phyloP scores from a whole-genome alignment of 176 grass and related monocot species.

The Olyra latifolia region DNA sequence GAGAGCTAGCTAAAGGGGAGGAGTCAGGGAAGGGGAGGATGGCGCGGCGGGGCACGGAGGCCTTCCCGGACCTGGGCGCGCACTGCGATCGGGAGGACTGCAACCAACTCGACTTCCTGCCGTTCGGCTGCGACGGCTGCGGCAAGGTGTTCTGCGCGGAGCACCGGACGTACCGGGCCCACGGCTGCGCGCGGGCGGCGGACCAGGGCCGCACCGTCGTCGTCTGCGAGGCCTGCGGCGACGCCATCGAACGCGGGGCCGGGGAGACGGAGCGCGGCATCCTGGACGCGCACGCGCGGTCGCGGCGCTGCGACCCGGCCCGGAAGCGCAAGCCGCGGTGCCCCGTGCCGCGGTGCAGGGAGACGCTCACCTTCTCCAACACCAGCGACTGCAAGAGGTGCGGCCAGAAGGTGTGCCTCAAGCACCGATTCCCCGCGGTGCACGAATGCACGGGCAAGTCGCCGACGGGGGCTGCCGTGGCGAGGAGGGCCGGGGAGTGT shows the following conservation, averaged over 20 bases:
- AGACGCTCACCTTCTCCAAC: constrained; percentile 78
- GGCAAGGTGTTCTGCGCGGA: constrained; percentile 62
- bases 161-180: constrained; percentile 53
- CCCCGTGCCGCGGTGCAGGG: constrained; percentile 67
- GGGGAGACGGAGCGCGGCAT: constrained; percentile 26
- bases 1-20: not conserved
- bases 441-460: constrained; percentile 39
- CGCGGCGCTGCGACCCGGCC: constrained; percentile 57
- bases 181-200: constrained; percentile 63
- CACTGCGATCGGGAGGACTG: constrained; percentile 73
- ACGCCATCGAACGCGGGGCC: constrained; percentile 57
- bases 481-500: constrained; percentile 29
- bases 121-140: constrained; percentile 81
- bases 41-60: constrained; percentile 63
- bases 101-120: constrained; percentile 88
- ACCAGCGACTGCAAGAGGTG: constrained; percentile 49
- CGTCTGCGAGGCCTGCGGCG: constrained; percentile 65
- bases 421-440: constrained; percentile 64
- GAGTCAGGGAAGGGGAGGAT: constrained; percentile 18
- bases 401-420: constrained; percentile 58
- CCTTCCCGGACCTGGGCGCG: constrained; percentile 72
- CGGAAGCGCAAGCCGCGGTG: constrained; percentile 64
- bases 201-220: constrained; percentile 63
- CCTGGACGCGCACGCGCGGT: constrained; percentile 46
- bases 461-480: not conserved